These are phyloP conservation scores for Phytophthora cryptogea DNA, from an alignment of 352 stramenopile species.

Conservation along the genomic window DNA sequence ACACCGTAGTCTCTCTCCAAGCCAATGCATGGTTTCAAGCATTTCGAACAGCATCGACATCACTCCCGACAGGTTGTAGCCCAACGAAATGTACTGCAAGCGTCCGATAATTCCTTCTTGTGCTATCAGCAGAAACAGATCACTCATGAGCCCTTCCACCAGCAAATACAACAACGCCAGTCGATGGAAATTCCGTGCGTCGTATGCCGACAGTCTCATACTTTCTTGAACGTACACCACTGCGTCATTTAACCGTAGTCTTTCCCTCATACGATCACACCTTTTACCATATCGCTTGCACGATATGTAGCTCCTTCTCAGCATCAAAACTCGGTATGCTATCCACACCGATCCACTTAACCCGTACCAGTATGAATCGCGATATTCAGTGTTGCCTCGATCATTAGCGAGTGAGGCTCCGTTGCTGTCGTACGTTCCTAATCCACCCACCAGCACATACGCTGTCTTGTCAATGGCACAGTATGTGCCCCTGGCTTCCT, in stretches of 20 bases:
- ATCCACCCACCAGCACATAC: constrained; percentile 25
- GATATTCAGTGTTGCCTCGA: constrained; percentile 22
- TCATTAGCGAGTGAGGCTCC: constrained; percentile 21
- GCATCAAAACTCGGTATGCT: constrained; percentile 29
- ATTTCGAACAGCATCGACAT: constrained; percentile 46
- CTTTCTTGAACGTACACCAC: constrained; percentile 41
- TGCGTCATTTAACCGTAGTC: constrained; percentile 27
- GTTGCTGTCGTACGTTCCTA: constrained; percentile 38
- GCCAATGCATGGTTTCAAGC: constrained; percentile 33
- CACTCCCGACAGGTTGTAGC: constrained; percentile 41
- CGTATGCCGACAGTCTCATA: constrained; percentile 30
- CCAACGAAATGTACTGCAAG: constrained; percentile 41
- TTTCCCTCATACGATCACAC: constrained; percentile 29
- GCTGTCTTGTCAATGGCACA: constrained; percentile 34
- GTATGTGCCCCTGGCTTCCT: constrained; percentile 33
- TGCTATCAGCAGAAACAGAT: constrained; percentile 41
- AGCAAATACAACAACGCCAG: constrained; percentile 31
- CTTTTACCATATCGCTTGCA: constrained; percentile 34
- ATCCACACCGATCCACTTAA: constrained; percentile 24
- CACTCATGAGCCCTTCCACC: constrained; percentile 39
- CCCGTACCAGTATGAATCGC: constrained; percentile 37
- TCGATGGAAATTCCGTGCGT: constrained; percentile 37
- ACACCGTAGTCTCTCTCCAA: constrained; percentile 19
- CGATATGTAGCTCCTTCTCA: constrained; percentile 32
- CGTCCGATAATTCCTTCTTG: constrained; percentile 29